Conservation (phyloP, 2,329 filamentous ascomycete species). For the Arthrobotrys musiformis region DNA sequence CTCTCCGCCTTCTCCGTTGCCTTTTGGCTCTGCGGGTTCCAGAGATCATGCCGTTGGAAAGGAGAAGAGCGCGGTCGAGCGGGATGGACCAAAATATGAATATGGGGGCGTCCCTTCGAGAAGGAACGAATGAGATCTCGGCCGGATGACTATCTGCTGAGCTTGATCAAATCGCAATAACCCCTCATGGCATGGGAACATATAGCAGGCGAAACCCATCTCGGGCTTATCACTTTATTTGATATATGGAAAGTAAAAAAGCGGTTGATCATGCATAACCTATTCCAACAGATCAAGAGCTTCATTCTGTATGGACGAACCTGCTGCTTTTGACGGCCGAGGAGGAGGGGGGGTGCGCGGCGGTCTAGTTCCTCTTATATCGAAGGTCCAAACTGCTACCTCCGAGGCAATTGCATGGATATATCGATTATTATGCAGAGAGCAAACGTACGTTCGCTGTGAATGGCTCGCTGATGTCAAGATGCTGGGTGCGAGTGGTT, state of each 20-base stretch:
- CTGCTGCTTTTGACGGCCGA: slow-evolving; percentile 39
- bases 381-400: slow-evolving; percentile 45
- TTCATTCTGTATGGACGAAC: slow-evolving; percentile 50
- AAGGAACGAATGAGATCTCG: slow-evolving; percentile 47
- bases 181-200: slow-evolving; percentile 49
- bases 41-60: slow-evolving; percentile 47
- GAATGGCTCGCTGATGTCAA: slow-evolving; percentile 46
- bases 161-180: slow-evolving; percentile 57
- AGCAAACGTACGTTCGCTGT: slow-evolving; percentile 32
- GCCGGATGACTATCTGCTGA: slow-evolving; percentile 55
- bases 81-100: slow-evolving; percentile 33
- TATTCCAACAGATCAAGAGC: slow-evolving; percentile 37
- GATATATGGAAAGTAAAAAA: slow-evolving; percentile 32
- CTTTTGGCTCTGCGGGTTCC: slow-evolving; percentile 21
- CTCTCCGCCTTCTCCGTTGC: slow-evolving; percentile 35
- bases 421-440: slow-evolving; percentile 42
- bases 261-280: slow-evolving; percentile 55
- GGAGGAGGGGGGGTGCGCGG: slow-evolving; percentile 15
- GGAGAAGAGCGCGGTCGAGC: slow-evolving; percentile 21
- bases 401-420: slow-evolving; percentile 55
- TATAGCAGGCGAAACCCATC: slow-evolving; percentile 26
- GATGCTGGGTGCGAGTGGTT: slow-evolving; percentile 45
- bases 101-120: slow-evolving; percentile 33
- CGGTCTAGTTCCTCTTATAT: slow-evolving; percentile 51
- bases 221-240: slow-evolving; percentile 51